Percentiles rank a stretch among this genome's conserved stretches.
phyloP scores from a whole-genome alignment of 352 stramenopile species.

The Globisporangium megalacanthum region DNA sequence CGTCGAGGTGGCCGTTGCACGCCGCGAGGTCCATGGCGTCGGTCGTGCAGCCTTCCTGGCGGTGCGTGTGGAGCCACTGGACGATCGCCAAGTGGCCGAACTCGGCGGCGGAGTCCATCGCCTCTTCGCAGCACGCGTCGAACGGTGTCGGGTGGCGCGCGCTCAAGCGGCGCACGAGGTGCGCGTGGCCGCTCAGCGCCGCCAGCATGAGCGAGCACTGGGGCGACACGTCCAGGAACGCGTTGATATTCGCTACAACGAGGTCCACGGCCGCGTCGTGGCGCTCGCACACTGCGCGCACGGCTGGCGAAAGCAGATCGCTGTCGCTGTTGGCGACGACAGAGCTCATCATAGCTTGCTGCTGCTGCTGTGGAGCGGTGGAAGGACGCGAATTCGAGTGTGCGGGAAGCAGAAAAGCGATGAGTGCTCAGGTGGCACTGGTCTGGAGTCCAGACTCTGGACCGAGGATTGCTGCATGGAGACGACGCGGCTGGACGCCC shows the following conservation, averaged over 20 bases:
- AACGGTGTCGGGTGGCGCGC: constrained; percentile 17
- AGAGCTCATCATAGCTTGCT: not conserved
- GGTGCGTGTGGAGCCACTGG: constrained; percentile 27
- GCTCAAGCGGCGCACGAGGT: constrained; percentile 57
- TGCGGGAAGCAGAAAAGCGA: too few relatives aligned
- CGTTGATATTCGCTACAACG: constrained; percentile 40
- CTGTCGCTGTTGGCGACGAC: not conserved
- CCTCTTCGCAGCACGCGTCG: constrained; percentile 21
- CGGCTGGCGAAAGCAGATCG: constrained; percentile 36
- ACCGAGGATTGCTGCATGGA: too few relatives aligned
- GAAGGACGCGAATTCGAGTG: too few relatives aligned
- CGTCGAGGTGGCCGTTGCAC: constrained; percentile 18
- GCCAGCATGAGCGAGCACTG: constrained; percentile 50
- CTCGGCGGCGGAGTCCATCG: constrained; percentile 29
- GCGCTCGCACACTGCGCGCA: constrained; percentile 39
- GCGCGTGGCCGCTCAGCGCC: constrained; percentile 38
- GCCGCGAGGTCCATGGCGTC: constrained; percentile 33
- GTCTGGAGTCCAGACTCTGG: too few relatives aligned
- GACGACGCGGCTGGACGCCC: too few relatives aligned
- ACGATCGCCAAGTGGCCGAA: constrained; percentile 23
- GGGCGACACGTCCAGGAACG: constrained; percentile 48
- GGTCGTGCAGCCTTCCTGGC: constrained; percentile 24
- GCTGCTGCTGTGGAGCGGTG: too few relatives aligned
- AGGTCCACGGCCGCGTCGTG: constrained; percentile 38
- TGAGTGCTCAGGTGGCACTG: too few relatives aligned